Evolutionary conservation across 805 yeast genomes (phyloP), one percentile per base, ranked within the genome.

Genomic region (Pichia scutulata): DNA sequence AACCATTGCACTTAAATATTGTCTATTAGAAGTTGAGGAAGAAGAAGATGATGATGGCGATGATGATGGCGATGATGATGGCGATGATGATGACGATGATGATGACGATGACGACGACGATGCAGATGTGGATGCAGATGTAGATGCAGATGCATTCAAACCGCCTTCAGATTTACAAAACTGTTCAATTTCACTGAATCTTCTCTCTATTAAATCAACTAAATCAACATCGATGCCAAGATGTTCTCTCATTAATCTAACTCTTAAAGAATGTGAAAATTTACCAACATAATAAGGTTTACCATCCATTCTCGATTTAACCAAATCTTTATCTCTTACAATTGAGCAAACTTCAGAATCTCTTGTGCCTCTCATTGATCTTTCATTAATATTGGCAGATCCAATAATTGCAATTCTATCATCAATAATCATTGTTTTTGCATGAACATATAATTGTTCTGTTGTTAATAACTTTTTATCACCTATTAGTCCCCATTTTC

Each of bases 401-500:
- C 99, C 99, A 60, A 93, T 90, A 42, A 93, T 85, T 5, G 96
- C 97, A 43, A 84, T 79, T 45, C 96, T 75, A 61, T 93, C 99
- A 69, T 93, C 99, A 12, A 85, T 97, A 59, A 93, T 76, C 81
- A 93, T 76, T 9, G 84, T 78, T 64, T 93, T 93, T 0, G 96
- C 96, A 66, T 93, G 99, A 36, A 93, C 85, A 62, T 93, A 93
- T 42, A 93, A 74, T 62, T 90, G 97, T 60, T 93, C 99, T 2
- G 96, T 88, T 2, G 84, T 89, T 43, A 93, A 63, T 23, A 77
- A 78, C 50, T 84, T 76, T 47, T 78, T 71, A 1, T 83, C 82
- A 1, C 98, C 97, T 57, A 93, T 80, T 57, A 84, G 79, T 10
- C 97, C 96, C 99, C 99, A 93, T 66, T 93, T 90, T 61, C 99